phyloP scores from a whole-genome alignment of 495 filamentous ascomycete genomes.

The Pseudomonodictys pantanalensis region DNA sequence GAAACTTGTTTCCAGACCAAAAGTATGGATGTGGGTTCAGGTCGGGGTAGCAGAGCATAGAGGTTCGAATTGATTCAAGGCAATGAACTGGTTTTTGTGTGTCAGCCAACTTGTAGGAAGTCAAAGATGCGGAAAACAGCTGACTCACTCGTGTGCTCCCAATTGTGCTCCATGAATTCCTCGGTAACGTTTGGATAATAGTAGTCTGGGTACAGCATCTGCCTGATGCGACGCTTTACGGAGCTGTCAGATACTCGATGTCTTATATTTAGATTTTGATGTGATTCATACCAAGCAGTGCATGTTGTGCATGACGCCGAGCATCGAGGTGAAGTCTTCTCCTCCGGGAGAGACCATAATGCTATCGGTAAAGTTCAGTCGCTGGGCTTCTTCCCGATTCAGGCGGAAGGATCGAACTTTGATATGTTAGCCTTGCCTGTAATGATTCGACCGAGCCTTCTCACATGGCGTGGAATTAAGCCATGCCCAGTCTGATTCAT shows the following conservation, averaged over 20 bases:
- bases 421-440: neutral
- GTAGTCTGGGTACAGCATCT: slow-evolving; percentile 8
- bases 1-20: slow-evolving; percentile 1
- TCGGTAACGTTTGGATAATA: slow-evolving; percentile 9
- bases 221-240: neutral
- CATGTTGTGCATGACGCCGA: slow-evolving; percentile 7
- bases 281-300: slow-evolving; percentile 1
- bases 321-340: neutral
- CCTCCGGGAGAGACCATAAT: neutral
- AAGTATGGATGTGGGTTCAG: slow-evolving; percentile 3
- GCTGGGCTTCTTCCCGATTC: neutral
- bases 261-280: neutral
- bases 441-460: neutral
- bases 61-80: slow-evolving; percentile 6
- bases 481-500: neutral
- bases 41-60: slow-evolving; percentile 3
- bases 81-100: too few relatives aligned
- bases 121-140: neutral
- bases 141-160: neutral
- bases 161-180: neutral
- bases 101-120: neutral
- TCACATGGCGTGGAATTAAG: neutral
- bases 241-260: neutral
- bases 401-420: neutral
- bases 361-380: neutral